These are phyloP conservation scores for Plicaturopsis crispa DNA, from an alignment of 768 basidiomycete species.

Conservation along the genomic window DNA sequence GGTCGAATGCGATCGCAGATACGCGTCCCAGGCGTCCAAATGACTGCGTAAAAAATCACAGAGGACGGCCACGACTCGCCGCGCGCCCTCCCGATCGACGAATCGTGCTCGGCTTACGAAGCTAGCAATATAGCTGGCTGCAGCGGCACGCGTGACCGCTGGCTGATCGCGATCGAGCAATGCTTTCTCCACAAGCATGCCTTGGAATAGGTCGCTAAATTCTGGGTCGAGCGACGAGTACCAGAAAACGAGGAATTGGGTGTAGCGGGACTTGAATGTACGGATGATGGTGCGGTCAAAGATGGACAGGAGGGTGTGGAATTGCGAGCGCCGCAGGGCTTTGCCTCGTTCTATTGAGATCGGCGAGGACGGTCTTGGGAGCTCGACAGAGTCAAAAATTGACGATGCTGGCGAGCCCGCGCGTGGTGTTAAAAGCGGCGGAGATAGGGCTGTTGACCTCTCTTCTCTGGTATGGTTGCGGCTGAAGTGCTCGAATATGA, in stretches of 20 bases:
- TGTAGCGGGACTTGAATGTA: slow-evolving; percentile 96
- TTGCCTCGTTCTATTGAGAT: slow-evolving; percentile 24
- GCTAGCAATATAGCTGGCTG: slow-evolving; percentile 88
- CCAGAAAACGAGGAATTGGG: slow-evolving; percentile 96
- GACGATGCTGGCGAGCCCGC: slow-evolving; percentile 11
- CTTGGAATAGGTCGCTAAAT: slow-evolving; percentile 90
- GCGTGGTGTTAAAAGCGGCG: slow-evolving; percentile 24
- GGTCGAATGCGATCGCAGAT: slow-evolving; percentile 28
- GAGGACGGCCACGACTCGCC: slow-evolving; percentile 73
- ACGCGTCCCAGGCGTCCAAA: slow-evolving; percentile 61
- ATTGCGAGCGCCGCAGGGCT: slow-evolving; percentile 50
- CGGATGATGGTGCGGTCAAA: slow-evolving; percentile 91
- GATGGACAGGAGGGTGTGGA: slow-evolving; percentile 83
- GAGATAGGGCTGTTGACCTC: slow-evolving; percentile 8
- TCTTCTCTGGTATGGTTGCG: slow-evolving; percentile 27
- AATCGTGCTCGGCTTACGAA: slow-evolving; percentile 88
- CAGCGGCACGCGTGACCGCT: slow-evolving; percentile 80
- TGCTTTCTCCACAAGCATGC: slow-evolving; percentile 88
- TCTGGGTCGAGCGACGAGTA: slow-evolving; percentile 84
- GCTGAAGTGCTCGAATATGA: slow-evolving; percentile 83
- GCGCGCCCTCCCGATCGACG: slow-evolving; percentile 67
- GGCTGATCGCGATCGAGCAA: slow-evolving; percentile 52
- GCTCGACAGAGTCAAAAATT: slow-evolving; percentile 13
- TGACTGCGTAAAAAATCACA: slow-evolving; percentile 78
- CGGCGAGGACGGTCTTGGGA: slow-evolving; percentile 16